Conservation (phyloP, 768 basidiomycete genomes). For the Solioccasus polychromus region DNA sequence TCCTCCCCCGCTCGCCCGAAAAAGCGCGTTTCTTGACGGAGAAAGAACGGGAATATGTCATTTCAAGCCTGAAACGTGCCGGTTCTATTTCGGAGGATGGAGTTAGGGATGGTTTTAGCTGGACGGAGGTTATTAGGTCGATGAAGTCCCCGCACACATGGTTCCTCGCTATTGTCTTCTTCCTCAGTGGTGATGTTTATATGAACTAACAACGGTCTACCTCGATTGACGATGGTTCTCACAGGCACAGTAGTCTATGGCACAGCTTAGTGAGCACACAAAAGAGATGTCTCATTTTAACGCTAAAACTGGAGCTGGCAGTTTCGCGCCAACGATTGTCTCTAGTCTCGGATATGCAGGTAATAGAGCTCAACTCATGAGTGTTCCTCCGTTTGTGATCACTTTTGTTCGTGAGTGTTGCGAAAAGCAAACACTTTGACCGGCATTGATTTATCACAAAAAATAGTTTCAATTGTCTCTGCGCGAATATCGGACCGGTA, state of each 20-base stretch:
- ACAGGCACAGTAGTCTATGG: conserved; percentile 17
- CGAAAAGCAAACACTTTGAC: not conserved
- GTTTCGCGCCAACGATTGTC: conserved; percentile 76
- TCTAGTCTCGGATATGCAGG: conserved; percentile 55
- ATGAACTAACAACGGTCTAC: not conserved
- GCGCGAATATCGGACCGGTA: conserved; percentile 55
- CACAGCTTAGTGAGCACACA: conserved; percentile 21
- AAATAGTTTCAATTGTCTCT: conserved; percentile 34
- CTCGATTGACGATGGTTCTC: not conserved
- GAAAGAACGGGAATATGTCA: too few species aligned
- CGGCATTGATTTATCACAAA: not conserved
- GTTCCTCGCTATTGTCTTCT: conserved; percentile 45
- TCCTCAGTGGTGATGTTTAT: conserved; percentile 46
- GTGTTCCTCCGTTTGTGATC: conserved; percentile 50
- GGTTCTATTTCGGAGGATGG: conserved; percentile 40
- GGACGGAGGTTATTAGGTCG: conserved; percentile 52
- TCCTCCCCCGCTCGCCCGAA: conserved; percentile 46
- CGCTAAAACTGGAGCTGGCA: conserved; percentile 36
- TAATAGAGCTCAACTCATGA: conserved; percentile 57
- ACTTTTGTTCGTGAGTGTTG: conserved; percentile 44
- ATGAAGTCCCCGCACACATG: conserved; percentile 54
- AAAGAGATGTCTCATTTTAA: conserved; percentile 29
- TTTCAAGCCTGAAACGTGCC: conserved; percentile 21
- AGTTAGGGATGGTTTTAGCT: conserved; percentile 47
- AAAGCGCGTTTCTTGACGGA: conserved; percentile 48